Evolutionary conservation across 306 rosid genomes (phyloP).

Genomic region (Delonix regia): DNA sequence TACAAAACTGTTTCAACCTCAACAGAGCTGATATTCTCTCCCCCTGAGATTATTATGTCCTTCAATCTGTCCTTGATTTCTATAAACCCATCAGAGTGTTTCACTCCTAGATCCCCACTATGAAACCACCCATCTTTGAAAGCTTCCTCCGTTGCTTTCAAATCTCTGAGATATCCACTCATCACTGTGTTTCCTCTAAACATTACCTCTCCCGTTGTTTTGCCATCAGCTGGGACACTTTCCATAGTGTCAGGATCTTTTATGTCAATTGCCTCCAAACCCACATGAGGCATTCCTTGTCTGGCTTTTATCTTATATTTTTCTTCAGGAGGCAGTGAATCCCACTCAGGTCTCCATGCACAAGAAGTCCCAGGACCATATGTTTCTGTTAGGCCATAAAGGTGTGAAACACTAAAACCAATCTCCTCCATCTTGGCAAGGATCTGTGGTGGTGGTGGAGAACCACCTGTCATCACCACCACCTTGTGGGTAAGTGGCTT

Average conservation of each 20-base stretch:
- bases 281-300: constrained; percentile 74
- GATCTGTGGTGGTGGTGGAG: constrained; percentile 80
- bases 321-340: constrained; percentile 50
- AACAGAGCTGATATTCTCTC: constrained; percentile 80
- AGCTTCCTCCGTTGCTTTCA: constrained; percentile 72
- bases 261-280: constrained; percentile 64
- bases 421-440: constrained; percentile 73
- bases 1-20: constrained; percentile 79
- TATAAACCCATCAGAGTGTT: constrained; percentile 72
- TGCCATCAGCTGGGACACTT: constrained; percentile 70
- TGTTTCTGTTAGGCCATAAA: constrained; percentile 86
- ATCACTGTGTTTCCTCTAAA: constrained; percentile 86
- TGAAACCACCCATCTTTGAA: constrained; percentile 82
- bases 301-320: constrained; percentile 58
- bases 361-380: constrained; percentile 77
- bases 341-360: constrained; percentile 83
- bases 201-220: constrained; percentile 80
- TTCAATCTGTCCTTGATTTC: constrained; percentile 79
- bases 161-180: constrained; percentile 79
- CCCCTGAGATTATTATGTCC: constrained; percentile 83
- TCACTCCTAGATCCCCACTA: constrained; percentile 84
- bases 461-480: constrained; percentile 65
- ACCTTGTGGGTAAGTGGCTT: constrained; percentile 65
- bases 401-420: constrained; percentile 71
- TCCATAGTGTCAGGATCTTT: constrained; percentile 72